phyloP scores from a whole-genome alignment of 2,329 filamentous ascomycete genomes.

The Epichloe elymi region DNA sequence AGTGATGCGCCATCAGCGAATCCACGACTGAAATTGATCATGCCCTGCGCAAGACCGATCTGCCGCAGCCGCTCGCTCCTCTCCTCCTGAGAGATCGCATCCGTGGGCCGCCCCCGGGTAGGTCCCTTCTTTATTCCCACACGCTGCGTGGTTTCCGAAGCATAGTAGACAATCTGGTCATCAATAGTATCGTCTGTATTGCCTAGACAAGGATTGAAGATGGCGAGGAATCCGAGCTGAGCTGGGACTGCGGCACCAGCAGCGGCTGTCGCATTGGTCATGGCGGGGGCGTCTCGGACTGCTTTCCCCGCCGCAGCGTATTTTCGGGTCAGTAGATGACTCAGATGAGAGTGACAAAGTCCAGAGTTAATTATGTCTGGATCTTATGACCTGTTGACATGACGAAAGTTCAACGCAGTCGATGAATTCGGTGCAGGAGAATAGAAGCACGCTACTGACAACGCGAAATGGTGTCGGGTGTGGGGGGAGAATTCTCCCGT shows the following conservation, averaged over 20 bases:
- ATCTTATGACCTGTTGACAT: too few relatives aligned
- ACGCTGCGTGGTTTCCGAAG: conserved; percentile 40
- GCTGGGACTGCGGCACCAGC: conserved; percentile 42
- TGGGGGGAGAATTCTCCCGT: too few relatives aligned
- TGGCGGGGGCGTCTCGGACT: conserved; percentile 1
- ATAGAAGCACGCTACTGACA: too few relatives aligned
- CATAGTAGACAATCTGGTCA: conserved; percentile 89
- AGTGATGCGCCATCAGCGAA: conserved; percentile 69
- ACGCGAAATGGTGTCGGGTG: too few relatives aligned
- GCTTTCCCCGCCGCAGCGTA: too few relatives aligned
- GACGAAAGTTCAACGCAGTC: too few relatives aligned
- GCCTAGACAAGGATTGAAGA: conserved; percentile 83
- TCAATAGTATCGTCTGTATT: conserved; percentile 43
- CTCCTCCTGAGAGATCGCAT: conserved; percentile 44
- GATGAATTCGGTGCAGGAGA: too few relatives aligned
- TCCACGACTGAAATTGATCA: conserved; percentile 82
- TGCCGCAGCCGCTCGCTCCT: conserved; percentile 80
- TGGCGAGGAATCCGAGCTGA: conserved; percentile 78
- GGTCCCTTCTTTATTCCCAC: conserved; percentile 28
- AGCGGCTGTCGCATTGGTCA: conserved; percentile 11
- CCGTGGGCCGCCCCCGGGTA: conserved; percentile 27
- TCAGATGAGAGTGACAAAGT: too few relatives aligned
- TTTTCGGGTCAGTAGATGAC: too few relatives aligned
- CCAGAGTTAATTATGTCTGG: too few relatives aligned
- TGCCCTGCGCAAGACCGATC: conserved; percentile 91